Percentiles rank a stretch among this genome's conserved stretches.
Conservation (phyloP, 225 moss, liverwort and hornwort species). For the Sphagnum tenellum region DNA sequence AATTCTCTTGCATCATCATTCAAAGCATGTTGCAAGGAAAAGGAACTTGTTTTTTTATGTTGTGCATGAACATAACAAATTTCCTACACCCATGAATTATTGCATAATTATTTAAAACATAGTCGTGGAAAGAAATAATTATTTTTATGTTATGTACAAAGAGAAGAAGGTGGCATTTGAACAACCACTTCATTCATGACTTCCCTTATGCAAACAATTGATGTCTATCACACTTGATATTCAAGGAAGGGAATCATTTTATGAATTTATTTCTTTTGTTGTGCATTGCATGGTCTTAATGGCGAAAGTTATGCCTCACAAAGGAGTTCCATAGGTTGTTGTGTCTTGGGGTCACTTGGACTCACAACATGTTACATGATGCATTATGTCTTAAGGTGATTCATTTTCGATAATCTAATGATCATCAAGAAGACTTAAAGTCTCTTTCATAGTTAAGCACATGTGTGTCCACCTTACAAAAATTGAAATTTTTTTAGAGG, state of each 20-base stretch:
- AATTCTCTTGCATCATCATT: no score
- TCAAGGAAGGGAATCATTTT: neutral
- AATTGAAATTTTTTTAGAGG: neutral
- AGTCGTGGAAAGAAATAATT: no score
- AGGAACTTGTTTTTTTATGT: neutral
- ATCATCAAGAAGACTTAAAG: no score
- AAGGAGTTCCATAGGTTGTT: constrained; percentile 58
- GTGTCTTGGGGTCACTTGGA: constrained; percentile 70
- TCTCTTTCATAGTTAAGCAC: no score
- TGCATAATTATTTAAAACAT: no score
- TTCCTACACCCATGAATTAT: no score
- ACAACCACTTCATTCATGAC: no score
- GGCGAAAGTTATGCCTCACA: constrained; percentile 44
- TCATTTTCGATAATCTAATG: constrained; percentile 21
- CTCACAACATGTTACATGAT: constrained; percentile 25
- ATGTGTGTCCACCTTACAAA: neutral
- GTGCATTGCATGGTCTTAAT: constrained; percentile 24
- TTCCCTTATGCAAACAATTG: no score
- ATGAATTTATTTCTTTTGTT: neutral
- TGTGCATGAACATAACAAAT: neutral
- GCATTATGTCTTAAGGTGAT: constrained; percentile 26
- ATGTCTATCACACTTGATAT: neutral
- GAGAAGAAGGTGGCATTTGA: neutral
- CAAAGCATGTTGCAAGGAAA: neutral
- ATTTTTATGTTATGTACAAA: no score